These are phyloP conservation scores for Aspergillus ochraceus DNA, from an alignment of 2,329 filamentous ascomycete species.

Conservation along the genomic window DNA sequence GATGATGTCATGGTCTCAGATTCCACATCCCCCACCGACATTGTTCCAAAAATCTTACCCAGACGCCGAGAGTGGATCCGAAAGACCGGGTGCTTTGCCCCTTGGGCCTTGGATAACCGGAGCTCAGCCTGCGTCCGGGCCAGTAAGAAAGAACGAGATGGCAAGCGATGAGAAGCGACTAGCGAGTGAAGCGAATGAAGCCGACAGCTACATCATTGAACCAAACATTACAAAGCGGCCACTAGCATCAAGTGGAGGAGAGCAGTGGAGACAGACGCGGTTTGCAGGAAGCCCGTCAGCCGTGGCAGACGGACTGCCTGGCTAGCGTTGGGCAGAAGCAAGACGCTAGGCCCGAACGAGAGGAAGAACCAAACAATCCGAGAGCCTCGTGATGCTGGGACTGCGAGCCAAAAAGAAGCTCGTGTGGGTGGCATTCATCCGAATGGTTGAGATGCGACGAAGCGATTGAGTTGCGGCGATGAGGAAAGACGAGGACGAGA, in stretches of 20 bases:
- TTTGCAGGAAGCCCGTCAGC: not conserved
- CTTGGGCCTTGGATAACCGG: not conserved
- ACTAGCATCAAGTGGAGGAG: conserved; percentile 1
- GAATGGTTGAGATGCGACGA: not conserved
- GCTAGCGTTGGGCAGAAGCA: not conserved
- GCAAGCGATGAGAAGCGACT: too few relatives aligned
- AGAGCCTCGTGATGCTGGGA: conserved; percentile 1
- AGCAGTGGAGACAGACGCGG: conserved; percentile 6
- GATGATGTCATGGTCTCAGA: conserved; percentile 12
- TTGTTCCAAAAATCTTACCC: not conserved
- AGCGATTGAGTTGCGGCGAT: conserved; percentile 7
- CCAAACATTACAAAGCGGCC: not conserved
- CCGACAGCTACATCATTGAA: not conserved
- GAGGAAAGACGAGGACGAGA: not conserved
- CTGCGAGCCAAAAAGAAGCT: not conserved
- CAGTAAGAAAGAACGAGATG: not conserved
- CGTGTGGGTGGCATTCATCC: not conserved
- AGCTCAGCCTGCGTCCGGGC: not conserved
- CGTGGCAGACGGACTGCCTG: not conserved
- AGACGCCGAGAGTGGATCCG: conserved; percentile 2
- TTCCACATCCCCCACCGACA: not conserved
- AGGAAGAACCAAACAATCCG: not conserved
- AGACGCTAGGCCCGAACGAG: not conserved
- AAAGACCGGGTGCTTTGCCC: conserved; percentile 4
- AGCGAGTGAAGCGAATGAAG: not conserved